phyloP scores from a whole-genome alignment of 2,329 filamentous ascomycete genomes.

The Epichloe scottii region DNA sequence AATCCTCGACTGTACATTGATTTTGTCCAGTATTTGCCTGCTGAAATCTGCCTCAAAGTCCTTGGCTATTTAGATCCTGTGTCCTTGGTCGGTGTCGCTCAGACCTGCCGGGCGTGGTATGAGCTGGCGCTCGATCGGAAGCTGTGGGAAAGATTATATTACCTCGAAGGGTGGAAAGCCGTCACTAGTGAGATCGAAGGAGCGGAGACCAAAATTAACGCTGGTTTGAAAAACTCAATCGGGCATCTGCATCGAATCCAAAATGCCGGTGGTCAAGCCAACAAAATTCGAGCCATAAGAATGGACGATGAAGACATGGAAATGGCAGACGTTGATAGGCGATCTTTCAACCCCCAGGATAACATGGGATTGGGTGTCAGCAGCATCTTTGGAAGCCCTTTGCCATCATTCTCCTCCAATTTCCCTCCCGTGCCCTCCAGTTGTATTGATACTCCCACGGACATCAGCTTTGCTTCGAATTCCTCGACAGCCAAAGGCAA shows the following conservation, averaged over 20 bases:
- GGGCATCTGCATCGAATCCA: constrained; percentile 30
- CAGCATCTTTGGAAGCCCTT: constrained; percentile 24
- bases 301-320: constrained; percentile 37
- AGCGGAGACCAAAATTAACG: constrained; percentile 51
- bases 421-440: constrained; percentile 12
- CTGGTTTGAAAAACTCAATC: constrained; percentile 25
- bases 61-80: constrained; percentile 73
- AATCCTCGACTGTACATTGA: constrained; percentile 84
- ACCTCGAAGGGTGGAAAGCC: constrained; percentile 74
- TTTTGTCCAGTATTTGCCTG: constrained; percentile 72
- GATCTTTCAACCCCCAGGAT: constrained; percentile 12
- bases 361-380: constrained; percentile 6
- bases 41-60: constrained; percentile 83
- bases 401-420: constrained; percentile 19
- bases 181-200: constrained; percentile 50
- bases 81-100: constrained; percentile 68
- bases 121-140: constrained; percentile 68
- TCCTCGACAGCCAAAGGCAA: constrained; percentile 14
- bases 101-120: constrained; percentile 73
- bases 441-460: constrained; percentile 19
- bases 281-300: constrained; percentile 42
- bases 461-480: constrained; percentile 10
- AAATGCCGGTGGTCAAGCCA: constrained; percentile 36
- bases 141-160: constrained; percentile 76
- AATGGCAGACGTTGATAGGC: constrained; percentile 29